Conservation (phyloP, 352 stramenopile genomes). For the Hyaloperonospora arabidopsidis region DNA sequence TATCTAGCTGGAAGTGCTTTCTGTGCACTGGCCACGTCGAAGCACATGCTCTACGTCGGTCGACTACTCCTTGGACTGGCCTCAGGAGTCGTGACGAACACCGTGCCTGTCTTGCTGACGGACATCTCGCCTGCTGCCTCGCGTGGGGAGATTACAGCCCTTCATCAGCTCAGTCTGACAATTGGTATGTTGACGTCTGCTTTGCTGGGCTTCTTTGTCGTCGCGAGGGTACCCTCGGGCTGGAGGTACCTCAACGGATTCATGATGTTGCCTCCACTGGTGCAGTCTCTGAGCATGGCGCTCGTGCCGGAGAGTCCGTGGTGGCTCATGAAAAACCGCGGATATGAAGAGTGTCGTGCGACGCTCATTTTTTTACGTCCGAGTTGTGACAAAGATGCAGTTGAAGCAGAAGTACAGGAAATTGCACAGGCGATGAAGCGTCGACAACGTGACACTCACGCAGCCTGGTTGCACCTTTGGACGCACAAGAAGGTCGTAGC, state of each 20-base stretch:
- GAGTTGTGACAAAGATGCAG: conserved; percentile 21
- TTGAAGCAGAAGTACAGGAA: conserved; percentile 56
- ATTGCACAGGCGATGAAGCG: conserved; percentile 60
- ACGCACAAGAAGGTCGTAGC: conserved; percentile 49
- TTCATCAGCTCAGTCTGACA: conserved; percentile 84
- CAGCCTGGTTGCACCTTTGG: conserved; percentile 49
- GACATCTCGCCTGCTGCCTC: conserved; percentile 64
- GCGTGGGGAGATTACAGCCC: conserved; percentile 73
- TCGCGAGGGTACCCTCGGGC: conserved; percentile 68
- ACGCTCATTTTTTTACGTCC: conserved; percentile 39
- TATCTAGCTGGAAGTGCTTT: conserved; percentile 50
- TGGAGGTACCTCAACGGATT: conserved; percentile 81
- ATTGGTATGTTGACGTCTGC: conserved; percentile 79
- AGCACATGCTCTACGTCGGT: conserved; percentile 51
- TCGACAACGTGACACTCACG: conserved; percentile 31
- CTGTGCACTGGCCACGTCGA: conserved; percentile 53
- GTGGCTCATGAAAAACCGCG: conserved; percentile 80
- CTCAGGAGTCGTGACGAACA: conserved; percentile 75
- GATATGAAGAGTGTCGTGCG: conserved; percentile 32
- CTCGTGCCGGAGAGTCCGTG: conserved; percentile 83
- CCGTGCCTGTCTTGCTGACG: conserved; percentile 73
- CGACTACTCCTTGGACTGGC: conserved; percentile 57
- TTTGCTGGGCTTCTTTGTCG: conserved; percentile 69
- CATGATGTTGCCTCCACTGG: conserved; percentile 50
- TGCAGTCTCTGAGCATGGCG: conserved; percentile 48